phyloP scores from a whole-genome alignment of 192 early-diverging fungal species.

The Obelidium mucronatum region DNA sequence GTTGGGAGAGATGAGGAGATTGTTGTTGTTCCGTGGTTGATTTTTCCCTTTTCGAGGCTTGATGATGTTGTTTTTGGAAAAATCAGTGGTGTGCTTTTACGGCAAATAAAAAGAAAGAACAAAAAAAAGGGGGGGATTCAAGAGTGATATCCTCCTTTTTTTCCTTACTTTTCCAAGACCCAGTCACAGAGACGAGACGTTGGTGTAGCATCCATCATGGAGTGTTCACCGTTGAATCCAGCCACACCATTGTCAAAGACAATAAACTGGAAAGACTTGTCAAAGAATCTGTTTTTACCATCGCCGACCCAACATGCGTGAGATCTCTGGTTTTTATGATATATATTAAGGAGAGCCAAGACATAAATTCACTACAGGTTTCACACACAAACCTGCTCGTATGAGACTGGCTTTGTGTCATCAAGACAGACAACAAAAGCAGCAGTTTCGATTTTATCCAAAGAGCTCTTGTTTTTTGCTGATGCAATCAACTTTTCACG shows the following conservation, averaged over 20 bases:
- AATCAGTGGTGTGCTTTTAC: not conserved
- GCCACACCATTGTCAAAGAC: conserved; percentile 98
- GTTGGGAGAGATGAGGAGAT: conserved; percentile 61
- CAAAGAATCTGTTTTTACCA: conserved; percentile 97
- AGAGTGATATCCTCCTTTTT: no score
- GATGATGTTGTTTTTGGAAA: conserved; percentile 32
- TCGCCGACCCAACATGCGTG: conserved; percentile 96
- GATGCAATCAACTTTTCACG: conserved; percentile 44
- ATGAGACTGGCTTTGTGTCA: conserved; percentile 83
- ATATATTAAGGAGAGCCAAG: not conserved
- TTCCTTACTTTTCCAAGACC: conserved; percentile 56
- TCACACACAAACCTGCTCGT: conserved; percentile 70
- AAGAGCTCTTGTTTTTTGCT: conserved; percentile 71
- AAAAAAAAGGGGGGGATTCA: not conserved
- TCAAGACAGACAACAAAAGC: conserved; percentile 93
- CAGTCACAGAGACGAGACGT: conserved; percentile 90
- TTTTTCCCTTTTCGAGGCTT: conserved; percentile 66
- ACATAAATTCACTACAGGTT: not conserved
- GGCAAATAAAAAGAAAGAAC: not conserved
- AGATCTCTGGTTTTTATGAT: conserved; percentile 40
- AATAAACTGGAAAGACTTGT: conserved; percentile 96
- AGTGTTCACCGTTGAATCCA: conserved; percentile 89
- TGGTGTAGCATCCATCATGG: conserved; percentile 92
- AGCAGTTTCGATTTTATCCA: conserved; percentile 86
- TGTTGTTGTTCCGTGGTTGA: conserved; percentile 75